Evolutionary conservation across 805 yeast species (phyloP).

Genomic region (Kodamaea kaohsiungensis): DNA sequence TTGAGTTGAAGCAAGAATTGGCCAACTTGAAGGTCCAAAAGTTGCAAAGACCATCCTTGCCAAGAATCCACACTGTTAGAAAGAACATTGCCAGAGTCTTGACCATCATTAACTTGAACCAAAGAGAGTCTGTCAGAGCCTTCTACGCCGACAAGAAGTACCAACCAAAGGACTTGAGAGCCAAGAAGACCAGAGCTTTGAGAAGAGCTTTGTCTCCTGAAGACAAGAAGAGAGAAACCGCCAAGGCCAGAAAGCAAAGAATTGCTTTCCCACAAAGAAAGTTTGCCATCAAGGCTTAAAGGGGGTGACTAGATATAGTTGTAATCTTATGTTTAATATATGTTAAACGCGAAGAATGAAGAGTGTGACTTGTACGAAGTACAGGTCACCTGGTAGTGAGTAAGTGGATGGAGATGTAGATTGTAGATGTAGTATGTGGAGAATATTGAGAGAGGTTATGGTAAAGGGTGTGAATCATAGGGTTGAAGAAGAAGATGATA

Average conservation of each 20-base stretch:
- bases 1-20: conserved; percentile 95
- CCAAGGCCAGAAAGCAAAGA: conserved; percentile 87
- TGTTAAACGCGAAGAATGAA: conserved; percentile 5
- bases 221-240: conserved; percentile 82
- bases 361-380: not conserved
- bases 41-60: conserved; percentile 87
- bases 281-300: conserved; percentile 97
- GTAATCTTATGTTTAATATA: conserved; percentile 12
- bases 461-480: too few relatives aligned
- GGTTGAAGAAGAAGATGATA: too few relatives aligned
- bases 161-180: conserved; percentile 98
- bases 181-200: conserved; percentile 99
- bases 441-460: too few relatives aligned
- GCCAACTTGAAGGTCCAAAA: conserved; percentile 96
- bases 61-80: conserved; percentile 96
- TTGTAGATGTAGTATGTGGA: too few relatives aligned
- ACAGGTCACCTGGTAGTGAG: not conserved
- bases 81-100: conserved; percentile 98
- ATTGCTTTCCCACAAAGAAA: conserved; percentile 98
- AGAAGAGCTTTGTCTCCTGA: conserved; percentile 92
- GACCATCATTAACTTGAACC: conserved; percentile 95
- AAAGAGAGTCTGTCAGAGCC: conserved; percentile 92
- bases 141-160: conserved; percentile 94
- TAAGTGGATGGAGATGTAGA: not conserved
- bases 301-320: conserved; percentile 9